phyloP scores from a whole-genome alignment of 2,329 filamentous ascomycete species.

The Colletotrichum eleusines region DNA sequence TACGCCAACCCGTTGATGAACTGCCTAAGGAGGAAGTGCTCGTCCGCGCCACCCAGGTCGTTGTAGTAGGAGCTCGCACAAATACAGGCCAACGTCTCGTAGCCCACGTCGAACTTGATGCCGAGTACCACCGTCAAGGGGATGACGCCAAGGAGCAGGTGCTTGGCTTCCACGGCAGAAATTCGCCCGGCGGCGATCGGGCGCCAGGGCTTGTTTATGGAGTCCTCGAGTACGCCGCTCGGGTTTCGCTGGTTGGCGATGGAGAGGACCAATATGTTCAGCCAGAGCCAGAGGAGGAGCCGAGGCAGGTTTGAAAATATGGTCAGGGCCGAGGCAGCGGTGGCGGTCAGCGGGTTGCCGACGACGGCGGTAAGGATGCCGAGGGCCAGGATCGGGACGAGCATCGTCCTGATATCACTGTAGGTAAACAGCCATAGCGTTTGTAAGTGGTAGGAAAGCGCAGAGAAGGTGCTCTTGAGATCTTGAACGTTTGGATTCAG shows the following conservation, averaged over 20 bases:
- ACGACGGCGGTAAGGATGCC: not conserved
- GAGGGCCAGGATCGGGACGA: not conserved
- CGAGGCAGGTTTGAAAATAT: not conserved
- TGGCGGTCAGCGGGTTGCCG: not conserved
- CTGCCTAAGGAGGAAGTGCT: conserved; percentile 44
- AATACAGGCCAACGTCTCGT: conserved; percentile 48
- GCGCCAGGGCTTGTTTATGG: conserved; percentile 55
- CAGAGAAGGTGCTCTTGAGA: not conserved
- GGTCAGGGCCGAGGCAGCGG: not conserved
- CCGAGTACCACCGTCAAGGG: conserved; percentile 41
- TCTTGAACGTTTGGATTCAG: not conserved
- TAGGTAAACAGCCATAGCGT: not conserved
- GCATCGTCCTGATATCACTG: not conserved
- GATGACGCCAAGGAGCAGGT: conserved; percentile 45
- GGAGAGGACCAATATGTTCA: not conserved
- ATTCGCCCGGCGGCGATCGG: conserved; percentile 48
- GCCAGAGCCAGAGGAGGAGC: not conserved
- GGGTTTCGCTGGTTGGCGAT: conserved; percentile 54
- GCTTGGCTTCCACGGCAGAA: conserved; percentile 44
- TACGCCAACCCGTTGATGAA: not conserved
- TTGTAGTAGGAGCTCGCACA: conserved; percentile 56
- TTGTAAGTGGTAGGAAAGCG: not conserved
- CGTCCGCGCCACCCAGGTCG: conserved; percentile 50
- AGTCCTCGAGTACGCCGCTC: conserved; percentile 52
- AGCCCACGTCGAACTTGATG: conserved; percentile 42